Conservation (phyloP, 257 asterid species). For the Anisodus acutangulus region DNA sequence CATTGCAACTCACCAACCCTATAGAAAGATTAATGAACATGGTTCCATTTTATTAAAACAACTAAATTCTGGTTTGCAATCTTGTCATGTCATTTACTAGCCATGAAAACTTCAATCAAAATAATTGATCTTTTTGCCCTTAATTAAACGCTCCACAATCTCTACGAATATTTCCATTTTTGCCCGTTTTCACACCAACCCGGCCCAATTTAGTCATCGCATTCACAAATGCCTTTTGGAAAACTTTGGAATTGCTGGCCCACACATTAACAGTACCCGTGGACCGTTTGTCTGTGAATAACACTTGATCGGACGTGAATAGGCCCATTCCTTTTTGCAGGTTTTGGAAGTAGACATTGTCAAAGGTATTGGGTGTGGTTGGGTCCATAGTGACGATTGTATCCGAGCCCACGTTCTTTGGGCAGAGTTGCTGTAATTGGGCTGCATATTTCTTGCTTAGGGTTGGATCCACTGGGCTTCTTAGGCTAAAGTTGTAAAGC, state of each 20-base stretch:
- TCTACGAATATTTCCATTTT: slow-evolving; percentile 66
- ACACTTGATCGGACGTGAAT: slow-evolving; percentile 80
- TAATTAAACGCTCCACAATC: slow-evolving; percentile 73
- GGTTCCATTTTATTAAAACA: neutral
- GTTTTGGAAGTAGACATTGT: slow-evolving; percentile 63
- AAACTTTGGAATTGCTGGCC: slow-evolving; percentile 54
- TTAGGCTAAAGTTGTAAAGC: slow-evolving; percentile 58
- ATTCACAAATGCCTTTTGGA: slow-evolving; percentile 47
- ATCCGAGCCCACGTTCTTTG: slow-evolving; percentile 53
- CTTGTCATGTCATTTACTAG: no score
- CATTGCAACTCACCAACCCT: no score
- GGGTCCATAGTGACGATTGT: slow-evolving; percentile 78
- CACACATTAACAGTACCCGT: slow-evolving; percentile 48
- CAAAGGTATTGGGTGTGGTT: slow-evolving; percentile 61
- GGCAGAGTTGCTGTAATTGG: slow-evolving; percentile 58
- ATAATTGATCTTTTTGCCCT: neutral
- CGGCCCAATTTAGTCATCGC: slow-evolving; percentile 79
- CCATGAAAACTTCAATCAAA: neutral
- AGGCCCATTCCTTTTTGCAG: slow-evolving; percentile 70
- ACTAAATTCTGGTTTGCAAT: neutral
- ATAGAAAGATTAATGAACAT: neutral
- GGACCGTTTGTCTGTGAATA: slow-evolving; percentile 66
- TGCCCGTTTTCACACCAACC: slow-evolving; percentile 70
- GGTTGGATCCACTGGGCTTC: slow-evolving; percentile 70
- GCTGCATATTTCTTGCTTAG: slow-evolving; percentile 59